Percentiles rank a stretch among this genome's conserved stretches.
phyloP scores from a whole-genome alignment of 495 filamentous ascomycete genomes.

The Penicillium daleae region DNA sequence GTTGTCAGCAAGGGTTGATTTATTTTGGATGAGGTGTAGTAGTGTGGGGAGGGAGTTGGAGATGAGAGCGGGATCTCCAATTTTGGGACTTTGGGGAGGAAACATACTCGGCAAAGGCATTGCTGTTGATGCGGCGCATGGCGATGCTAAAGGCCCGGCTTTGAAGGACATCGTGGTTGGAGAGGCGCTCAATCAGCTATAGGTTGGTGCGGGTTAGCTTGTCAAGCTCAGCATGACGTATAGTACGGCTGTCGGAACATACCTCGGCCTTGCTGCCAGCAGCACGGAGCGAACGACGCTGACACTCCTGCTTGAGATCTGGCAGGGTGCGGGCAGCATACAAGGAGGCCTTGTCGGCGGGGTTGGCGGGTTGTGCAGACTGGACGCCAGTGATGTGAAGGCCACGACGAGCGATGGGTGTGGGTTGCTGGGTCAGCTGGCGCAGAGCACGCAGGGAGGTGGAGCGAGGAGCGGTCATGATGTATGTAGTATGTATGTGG shows the following conservation, averaged over 20 bases:
- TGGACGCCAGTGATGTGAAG: constrained; percentile 61
- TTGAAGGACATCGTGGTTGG: constrained; percentile 56
- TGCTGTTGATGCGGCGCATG: constrained; percentile 50
- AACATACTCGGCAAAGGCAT: constrained; percentile 46
- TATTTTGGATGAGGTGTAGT: not conserved
- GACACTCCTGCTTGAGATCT: constrained; percentile 48
- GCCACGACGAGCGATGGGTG: constrained; percentile 45
- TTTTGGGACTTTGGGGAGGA: not conserved
- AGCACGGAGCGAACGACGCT: constrained; percentile 38
- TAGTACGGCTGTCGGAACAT: constrained; percentile 13
- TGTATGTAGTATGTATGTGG: constrained; percentile 12
- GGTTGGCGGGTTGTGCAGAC: constrained; percentile 46
- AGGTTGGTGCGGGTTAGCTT: constrained; percentile 8
- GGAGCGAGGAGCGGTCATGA: constrained; percentile 55
- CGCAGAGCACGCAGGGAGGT: constrained; percentile 54
- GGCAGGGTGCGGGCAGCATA: constrained; percentile 41
- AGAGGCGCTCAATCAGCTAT: constrained; percentile 56
- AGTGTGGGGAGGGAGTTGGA: not conserved
- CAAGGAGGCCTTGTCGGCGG: constrained; percentile 39
- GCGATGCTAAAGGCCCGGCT: constrained; percentile 60
- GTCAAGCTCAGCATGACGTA: not conserved
- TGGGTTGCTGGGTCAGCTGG: constrained; percentile 48
- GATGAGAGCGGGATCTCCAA: not conserved
- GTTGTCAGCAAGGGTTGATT: constrained; percentile 26
- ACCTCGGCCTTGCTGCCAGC: constrained; percentile 45